A percentile compares a stretch with the other conserved stretches of the same genome.
These are phyloP conservation scores for Fraxinus angustifolia DNA, from an alignment of 305 asterid genomes.

Conservation along the genomic window DNA sequence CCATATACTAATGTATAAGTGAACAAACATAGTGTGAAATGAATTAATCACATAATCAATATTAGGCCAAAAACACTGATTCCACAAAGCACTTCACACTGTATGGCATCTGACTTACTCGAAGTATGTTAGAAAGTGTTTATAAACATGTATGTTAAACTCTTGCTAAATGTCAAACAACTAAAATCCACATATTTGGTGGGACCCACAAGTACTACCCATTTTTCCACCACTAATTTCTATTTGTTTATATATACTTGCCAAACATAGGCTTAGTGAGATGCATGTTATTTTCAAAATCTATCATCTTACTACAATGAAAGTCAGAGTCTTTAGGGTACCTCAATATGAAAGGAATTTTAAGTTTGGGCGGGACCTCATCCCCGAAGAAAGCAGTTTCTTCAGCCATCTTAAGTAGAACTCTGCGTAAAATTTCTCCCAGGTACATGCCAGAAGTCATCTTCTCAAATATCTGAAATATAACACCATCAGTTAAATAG, in stretches of 20 bases:
- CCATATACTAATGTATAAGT: not conserved
- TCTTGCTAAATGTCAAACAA: not conserved
- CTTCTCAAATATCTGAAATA: constrained; percentile 71
- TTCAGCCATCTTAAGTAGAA: constrained; percentile 69
- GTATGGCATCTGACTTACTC: not conserved
- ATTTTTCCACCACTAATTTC: not conserved
- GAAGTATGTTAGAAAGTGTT: not conserved
- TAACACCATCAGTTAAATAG: not conserved
- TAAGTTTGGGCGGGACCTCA: constrained; percentile 67
- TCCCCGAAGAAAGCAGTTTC: constrained; percentile 81
- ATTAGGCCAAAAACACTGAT: not conserved
- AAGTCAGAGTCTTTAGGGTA: constrained; percentile 13
- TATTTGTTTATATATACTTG: not conserved
- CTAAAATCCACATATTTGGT: not conserved
- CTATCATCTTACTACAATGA: not conserved
- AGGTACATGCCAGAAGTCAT: constrained; percentile 87
- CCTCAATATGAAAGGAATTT: constrained; percentile 58
- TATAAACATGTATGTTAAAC: not conserved
- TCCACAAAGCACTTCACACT: not conserved
- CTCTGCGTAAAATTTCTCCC: constrained; percentile 76
- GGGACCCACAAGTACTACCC: not conserved
- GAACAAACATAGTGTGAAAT: not conserved
- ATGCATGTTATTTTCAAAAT: not conserved
- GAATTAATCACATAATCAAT: not conserved
- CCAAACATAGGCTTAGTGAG: not conserved